Evolutionary conservation across 2,329 filamentous ascomycete species (phyloP).

Genomic region (Huntiella savannae): DNA sequence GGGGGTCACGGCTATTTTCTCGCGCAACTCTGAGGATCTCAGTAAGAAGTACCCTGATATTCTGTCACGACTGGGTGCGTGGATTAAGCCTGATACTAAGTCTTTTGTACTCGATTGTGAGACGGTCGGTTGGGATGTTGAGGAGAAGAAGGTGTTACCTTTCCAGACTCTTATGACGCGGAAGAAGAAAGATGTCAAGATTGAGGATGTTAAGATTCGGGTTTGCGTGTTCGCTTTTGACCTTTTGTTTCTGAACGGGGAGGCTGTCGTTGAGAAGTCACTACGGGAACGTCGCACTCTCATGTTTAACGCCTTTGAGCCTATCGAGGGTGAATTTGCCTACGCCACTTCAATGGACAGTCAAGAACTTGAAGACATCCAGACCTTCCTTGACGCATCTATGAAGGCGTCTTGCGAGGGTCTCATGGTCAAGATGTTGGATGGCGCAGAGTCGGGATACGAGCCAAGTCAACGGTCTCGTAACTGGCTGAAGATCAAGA

Average conservation of each 20-base stretch:
- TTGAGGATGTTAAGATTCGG: constrained; percentile 88
- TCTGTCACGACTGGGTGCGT: constrained; percentile 64
- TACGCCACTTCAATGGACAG: constrained; percentile 79
- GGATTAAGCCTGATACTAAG: constrained; percentile 77
- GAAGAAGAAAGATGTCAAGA: constrained; percentile 91
- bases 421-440: constrained; percentile 98
- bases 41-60: constrained; percentile 98
- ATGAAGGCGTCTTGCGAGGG: constrained; percentile 94
- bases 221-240: constrained; percentile 97
- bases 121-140: constrained; percentile 90
- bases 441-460: constrained; percentile 80
- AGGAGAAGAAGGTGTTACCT: constrained; percentile 83
- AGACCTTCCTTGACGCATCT: constrained; percentile 77
- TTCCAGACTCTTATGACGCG: constrained; percentile 98
- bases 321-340: constrained; percentile 73
- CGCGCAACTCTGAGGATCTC: constrained; percentile 87
- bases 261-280: constrained; percentile 70
- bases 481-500: constrained; percentile 99
- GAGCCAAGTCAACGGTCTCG: constrained; percentile 90
- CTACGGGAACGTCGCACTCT: constrained; percentile 68
- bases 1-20: constrained; percentile 85
- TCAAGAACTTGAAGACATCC: constrained; percentile 82
- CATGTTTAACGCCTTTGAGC: constrained; percentile 52
- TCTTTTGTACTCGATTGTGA: constrained; percentile 98
- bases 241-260: constrained; percentile 78